These are phyloP conservation scores for Podospora comata DNA, from an alignment of 495 filamentous ascomycete species.

Conservation along the genomic window DNA sequence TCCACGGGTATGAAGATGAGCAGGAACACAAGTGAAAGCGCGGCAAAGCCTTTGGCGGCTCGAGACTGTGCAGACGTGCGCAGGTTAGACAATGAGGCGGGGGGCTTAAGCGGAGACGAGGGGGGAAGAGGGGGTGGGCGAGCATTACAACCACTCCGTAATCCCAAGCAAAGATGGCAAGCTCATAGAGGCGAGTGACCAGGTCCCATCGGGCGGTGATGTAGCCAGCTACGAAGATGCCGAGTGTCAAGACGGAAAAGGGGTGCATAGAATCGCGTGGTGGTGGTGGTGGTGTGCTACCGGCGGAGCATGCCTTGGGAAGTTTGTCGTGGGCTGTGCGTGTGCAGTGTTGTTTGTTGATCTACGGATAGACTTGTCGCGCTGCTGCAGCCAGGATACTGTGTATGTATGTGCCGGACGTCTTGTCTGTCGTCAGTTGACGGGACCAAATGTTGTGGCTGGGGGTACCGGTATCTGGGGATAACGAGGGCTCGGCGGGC, in stretches of 20 bases:
- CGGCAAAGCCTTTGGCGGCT: conserved; percentile 42
- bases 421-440: background rate
- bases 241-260: conserved; percentile 87
- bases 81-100: background rate
- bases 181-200: conserved; percentile 89
- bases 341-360: background rate
- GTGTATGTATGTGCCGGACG: background rate
- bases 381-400: background rate
- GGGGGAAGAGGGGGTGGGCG: background rate
- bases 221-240: conserved; percentile 98
- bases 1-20: conserved; percentile 47
- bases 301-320: conserved; percentile 29
- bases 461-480: background rate
- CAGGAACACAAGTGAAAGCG: conserved; percentile 42
- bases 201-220: conserved; percentile 98
- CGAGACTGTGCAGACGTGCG: conserved; percentile 33
- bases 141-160: conserved; percentile 90
- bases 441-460: background rate
- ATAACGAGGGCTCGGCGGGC: conserved; percentile 2
- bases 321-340: background rate
- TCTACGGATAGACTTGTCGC: conserved; percentile 1
- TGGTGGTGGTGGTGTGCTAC: conserved; percentile 16
- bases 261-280: conserved; percentile 77
- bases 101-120: conserved; percentile 8
- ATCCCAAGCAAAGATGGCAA: conserved; percentile 95